Conservation (phyloP, 1,284 basidiomycete species). For the Ceratobasidium sp. region DNA sequence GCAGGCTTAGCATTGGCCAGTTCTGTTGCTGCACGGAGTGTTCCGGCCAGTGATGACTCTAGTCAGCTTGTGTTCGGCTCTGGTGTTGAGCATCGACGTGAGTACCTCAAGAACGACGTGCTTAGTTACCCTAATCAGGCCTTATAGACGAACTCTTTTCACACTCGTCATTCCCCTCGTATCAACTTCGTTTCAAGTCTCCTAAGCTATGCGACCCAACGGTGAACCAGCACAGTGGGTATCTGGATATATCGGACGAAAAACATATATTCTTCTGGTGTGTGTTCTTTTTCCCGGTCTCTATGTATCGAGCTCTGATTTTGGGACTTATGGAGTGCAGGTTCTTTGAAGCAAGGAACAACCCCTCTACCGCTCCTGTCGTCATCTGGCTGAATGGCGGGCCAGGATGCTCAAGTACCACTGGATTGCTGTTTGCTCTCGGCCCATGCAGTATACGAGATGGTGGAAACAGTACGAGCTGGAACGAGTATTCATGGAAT, state of each 20-base stretch:
- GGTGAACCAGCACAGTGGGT: conserved; percentile 64
- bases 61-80: background rate
- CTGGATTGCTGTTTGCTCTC: conserved; percentile 61
- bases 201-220: conserved; percentile 63
- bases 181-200: conserved; percentile 61
- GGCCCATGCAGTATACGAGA: conserved; percentile 66
- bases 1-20: background rate
- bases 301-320: conserved; percentile 48
- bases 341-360: conserved; percentile 62
- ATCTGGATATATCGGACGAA: conserved; percentile 66
- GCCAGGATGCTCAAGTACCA: conserved; percentile 60
- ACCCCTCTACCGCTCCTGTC: conserved; percentile 63
- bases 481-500: conserved; percentile 67
- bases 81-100: background rate
- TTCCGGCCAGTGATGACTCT: background rate
- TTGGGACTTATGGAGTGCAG: conserved; percentile 7
- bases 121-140: background rate
- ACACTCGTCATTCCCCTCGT: conserved; percentile 64
- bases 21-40: background rate
- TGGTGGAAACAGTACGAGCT: conserved; percentile 61
- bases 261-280: conserved; percentile 61
- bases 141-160: conserved; percentile 59
- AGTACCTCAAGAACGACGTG: background rate
- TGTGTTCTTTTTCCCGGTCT: background rate
- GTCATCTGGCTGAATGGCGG: conserved; percentile 66